A percentile compares a stretch with the other conserved stretches of the same genome.
phyloP scores from a whole-genome alignment of 2,329 filamentous ascomycete species.

The Paracorniculantispora psalliotae region DNA sequence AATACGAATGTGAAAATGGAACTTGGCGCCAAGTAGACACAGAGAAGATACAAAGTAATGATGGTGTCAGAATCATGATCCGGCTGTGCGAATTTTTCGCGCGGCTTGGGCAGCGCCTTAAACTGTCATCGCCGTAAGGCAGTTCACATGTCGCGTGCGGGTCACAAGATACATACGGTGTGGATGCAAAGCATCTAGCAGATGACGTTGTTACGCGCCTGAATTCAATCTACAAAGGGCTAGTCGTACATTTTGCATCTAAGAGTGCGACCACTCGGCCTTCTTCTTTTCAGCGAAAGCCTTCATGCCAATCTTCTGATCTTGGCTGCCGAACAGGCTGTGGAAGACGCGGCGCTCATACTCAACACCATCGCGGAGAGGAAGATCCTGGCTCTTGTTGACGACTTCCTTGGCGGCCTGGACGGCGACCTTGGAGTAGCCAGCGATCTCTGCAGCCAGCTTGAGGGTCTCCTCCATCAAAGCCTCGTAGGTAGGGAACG shows the following conservation, averaged over 20 bases:
- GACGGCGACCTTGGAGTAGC: slow-evolving; percentile 80
- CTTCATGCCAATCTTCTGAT: slow-evolving; percentile 96
- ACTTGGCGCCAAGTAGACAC: neutral
- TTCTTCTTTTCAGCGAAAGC: slow-evolving; percentile 95
- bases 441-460: slow-evolving; percentile 84
- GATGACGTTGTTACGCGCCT: neutral
- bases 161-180: neutral
- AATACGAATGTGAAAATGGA: neutral
- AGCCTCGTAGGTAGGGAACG: slow-evolving; percentile 75
- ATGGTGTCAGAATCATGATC: neutral
- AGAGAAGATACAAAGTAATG: neutral
- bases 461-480: slow-evolving; percentile 75
- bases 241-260: slow-evolving; percentile 21
- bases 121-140: neutral
- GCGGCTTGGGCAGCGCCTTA: neutral
- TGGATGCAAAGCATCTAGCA: neutral
- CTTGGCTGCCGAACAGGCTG: slow-evolving; percentile 83
- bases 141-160: slow-evolving; percentile 8
- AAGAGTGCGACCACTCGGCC: slow-evolving; percentile 83
- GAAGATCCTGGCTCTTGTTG: slow-evolving; percentile 94
- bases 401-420: slow-evolving; percentile 96
- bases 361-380: slow-evolving; percentile 84
- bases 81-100: neutral
- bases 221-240: neutral
- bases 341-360: slow-evolving; percentile 94